Conservation (phyloP, 331 rosid species). For the Dryas integrifolia region DNA sequence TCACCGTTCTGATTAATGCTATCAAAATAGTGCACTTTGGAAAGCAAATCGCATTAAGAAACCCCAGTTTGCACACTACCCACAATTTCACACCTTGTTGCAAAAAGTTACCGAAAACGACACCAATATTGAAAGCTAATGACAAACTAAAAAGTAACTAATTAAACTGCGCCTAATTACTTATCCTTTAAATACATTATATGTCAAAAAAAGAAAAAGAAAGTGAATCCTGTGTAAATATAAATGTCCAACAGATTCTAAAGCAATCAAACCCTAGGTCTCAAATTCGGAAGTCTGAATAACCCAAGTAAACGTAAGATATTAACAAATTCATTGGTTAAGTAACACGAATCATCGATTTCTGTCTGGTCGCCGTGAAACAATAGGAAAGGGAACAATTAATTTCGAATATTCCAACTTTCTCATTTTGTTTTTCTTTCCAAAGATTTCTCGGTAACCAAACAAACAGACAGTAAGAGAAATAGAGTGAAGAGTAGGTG, state of each 20-base stretch:
- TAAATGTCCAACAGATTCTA: neutral
- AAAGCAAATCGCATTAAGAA: slow-evolving; percentile 3
- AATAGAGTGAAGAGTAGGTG: neutral
- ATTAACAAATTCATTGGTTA: neutral
- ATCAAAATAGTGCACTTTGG: neutral
- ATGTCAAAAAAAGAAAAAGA: neutral
- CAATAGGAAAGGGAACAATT: neutral
- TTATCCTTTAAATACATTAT: neutral
- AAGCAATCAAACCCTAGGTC: neutral
- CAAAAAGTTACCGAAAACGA: neutral
- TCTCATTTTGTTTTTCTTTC: too few species aligned
- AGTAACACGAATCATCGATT: slow-evolving; percentile 26
- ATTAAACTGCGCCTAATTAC: neutral
- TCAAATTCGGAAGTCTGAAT: slow-evolving; percentile 9
- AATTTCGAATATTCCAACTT: neutral
- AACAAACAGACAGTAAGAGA: neutral
- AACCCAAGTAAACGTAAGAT: neutral
- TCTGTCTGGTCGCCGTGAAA: slow-evolving; percentile 10
- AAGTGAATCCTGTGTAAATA: neutral
- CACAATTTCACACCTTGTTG: neutral
- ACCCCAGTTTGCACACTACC: neutral
- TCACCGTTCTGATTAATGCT: neutral
- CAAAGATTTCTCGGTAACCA: slow-evolving; percentile 12
- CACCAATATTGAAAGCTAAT: neutral
- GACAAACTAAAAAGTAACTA: neutral